Percentiles rank a stretch among this genome's conserved stretches.
Conservation (phyloP, 1,284 basidiomycete genomes). For the Tilletia indica region DNA sequence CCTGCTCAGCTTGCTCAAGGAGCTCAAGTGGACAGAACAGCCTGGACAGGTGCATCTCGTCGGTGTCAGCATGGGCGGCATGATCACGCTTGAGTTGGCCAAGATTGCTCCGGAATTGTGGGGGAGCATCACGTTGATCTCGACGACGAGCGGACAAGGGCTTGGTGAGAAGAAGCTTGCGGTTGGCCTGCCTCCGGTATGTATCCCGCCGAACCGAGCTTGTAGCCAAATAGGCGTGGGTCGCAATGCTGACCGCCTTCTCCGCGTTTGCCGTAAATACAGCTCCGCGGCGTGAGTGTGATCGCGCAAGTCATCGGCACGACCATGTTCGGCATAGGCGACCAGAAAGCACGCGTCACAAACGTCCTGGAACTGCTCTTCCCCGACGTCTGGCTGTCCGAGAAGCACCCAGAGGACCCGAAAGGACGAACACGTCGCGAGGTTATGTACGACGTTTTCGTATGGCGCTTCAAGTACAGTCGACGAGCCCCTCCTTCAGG, state of each 20-base stretch:
- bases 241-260: neutral
- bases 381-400: conserved; percentile 62
- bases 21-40: conserved; percentile 69
- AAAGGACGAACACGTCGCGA: neutral
- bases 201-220: conserved; percentile 18
- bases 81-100: conserved; percentile 66
- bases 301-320: conserved; percentile 56
- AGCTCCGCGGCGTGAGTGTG: conserved; percentile 49
- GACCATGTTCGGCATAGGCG: conserved; percentile 62
- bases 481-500: conserved; percentile 67
- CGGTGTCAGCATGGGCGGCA: conserved; percentile 78
- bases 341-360: conserved; percentile 62
- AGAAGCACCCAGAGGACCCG: neutral
- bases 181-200: conserved; percentile 23
- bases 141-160: conserved; percentile 42
- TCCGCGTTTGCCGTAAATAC: neutral
- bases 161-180: conserved; percentile 20
- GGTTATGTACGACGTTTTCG: conserved; percentile 59
- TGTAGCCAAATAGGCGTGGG: too few species aligned
- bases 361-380: conserved; percentile 68
- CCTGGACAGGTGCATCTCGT: conserved; percentile 68
- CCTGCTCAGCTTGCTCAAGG: conserved; percentile 65
- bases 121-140: conserved; percentile 39
- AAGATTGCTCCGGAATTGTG: conserved; percentile 22
- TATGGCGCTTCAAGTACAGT: conserved; percentile 63